Base-by-base conservation (phyloP, 2,329 filamentous ascomycete species). In the Moelleriella libera region DNA sequence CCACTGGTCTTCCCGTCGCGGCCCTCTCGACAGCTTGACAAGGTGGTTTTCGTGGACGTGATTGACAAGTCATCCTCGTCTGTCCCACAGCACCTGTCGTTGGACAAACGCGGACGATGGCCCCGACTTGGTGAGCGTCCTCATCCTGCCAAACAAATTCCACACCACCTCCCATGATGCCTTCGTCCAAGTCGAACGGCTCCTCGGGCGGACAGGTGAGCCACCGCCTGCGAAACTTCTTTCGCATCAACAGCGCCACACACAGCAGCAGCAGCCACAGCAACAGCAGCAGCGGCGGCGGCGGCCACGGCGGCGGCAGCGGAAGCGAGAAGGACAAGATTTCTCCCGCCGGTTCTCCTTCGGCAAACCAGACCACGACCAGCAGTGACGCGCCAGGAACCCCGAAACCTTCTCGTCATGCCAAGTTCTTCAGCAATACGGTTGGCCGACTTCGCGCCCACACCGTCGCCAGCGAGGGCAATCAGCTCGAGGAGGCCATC, bases 401-500 rank as follows among this genome's bases (percentile, higher is more conserved):
- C 21, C 21, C 21, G 21, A 87, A 85, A 63, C 75, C 78, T 47
- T 85, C 88, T 63, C 81, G 88, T 57, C 87, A 94, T 64, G 92
- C 85, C 54, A 81, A 87, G 59, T 94, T 95, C 70, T 85, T 95
- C 58, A 87, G 83, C 51, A 85, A 82, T 49, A 83, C 85, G 57
- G 87, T 94, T 60, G 84, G 84, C 60, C 84, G 90, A 57, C 88
- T 90, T 62, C 82, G 90, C 58, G 94, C 88, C 37, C 83, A 85
- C 50, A 97, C 90, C 30, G 86, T 94, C 48, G 87, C 87, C 55
- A 95, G 88, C 67, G 90, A 96, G 67, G 89, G 89, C 56, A 88
- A 96, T 61, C 79, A 83, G 49, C 75, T 96, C 54, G 90, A 96
- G 56, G 89, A 96, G 64, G 74, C 79, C 51, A 75, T 94, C 59